These are phyloP conservation scores for Leccinum disarticulatum DNA, from an alignment of 768 basidiomycete genomes.

Conservation along the genomic window DNA sequence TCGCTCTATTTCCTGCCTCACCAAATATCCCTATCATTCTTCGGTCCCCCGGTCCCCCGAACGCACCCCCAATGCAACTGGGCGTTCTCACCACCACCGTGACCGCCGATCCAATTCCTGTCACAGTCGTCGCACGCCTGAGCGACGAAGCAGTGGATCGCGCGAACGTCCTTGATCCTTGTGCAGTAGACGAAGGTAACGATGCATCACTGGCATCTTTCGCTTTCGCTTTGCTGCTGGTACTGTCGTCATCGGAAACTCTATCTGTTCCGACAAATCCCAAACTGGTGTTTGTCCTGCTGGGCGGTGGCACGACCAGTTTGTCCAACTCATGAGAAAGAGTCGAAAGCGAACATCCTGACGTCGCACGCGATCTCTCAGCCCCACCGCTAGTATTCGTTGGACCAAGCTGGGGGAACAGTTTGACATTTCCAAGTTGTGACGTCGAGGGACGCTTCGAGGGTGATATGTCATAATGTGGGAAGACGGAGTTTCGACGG, in stretches of 20 bases:
- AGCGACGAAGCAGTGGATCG: conserved; percentile 33
- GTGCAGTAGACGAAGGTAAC: conserved; percentile 7
- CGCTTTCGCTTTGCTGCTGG: conserved; percentile 14
- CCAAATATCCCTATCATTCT: conserved; percentile 24
- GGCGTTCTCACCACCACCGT: too few species aligned
- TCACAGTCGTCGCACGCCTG: conserved; percentile 25
- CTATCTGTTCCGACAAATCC: conserved; percentile 48
- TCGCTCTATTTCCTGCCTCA: conserved; percentile 22
- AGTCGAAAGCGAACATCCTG: conserved; percentile 52
- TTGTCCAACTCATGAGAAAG: conserved; percentile 70
- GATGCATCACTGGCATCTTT: conserved; percentile 25
- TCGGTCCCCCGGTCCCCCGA: conserved; percentile 5
- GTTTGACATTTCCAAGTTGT: conserved; percentile 7
- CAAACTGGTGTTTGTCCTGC: conserved; percentile 66
- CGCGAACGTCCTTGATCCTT: conserved; percentile 17
- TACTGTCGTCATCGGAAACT: not conserved
- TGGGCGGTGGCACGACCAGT: conserved; percentile 63
- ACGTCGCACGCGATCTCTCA: conserved; percentile 2
- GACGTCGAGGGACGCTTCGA: conserved; percentile 14
- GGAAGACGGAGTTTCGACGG: conserved; percentile 33
- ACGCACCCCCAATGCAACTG: not conserved
- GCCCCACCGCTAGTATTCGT: not conserved
- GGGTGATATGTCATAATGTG: conserved; percentile 14
- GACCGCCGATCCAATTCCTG: conserved; percentile 11
- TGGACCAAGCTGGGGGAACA: conserved; percentile 8